phyloP scores from a whole-genome alignment of 306 rosid species.

The Cercis canadensis region DNA sequence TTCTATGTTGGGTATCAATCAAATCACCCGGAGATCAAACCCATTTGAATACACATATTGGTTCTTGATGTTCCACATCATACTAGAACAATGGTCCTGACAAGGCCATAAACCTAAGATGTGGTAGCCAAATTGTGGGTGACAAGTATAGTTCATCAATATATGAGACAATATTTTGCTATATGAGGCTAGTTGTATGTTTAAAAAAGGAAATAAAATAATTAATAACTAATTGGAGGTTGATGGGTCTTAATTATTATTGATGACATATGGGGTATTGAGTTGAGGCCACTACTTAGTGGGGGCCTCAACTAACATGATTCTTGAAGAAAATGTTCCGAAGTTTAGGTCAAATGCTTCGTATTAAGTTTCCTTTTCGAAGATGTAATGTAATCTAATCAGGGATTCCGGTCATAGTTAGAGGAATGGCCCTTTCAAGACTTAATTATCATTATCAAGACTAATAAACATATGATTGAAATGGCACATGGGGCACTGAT shows the following conservation, averaged over 20 bases:
- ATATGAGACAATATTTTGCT: slow-evolving; percentile 42
- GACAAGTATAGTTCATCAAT: slow-evolving; percentile 37
- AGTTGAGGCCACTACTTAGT: slow-evolving; percentile 48
- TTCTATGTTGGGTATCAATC: slow-evolving; percentile 39
- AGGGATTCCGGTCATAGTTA: slow-evolving; percentile 49
- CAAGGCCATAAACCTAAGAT: slow-evolving; percentile 37
- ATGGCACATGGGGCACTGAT: slow-evolving; percentile 48
- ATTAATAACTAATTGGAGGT: slow-evolving; percentile 18
- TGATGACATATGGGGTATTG: slow-evolving; percentile 42
- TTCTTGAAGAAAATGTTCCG: slow-evolving; percentile 43
- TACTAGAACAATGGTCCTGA: slow-evolving; percentile 30
- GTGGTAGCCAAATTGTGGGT: slow-evolving; percentile 49
- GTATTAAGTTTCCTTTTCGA: slow-evolving; percentile 49
- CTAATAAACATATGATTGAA: slow-evolving; percentile 20
- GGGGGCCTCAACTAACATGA: slow-evolving; percentile 63
- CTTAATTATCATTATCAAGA: slow-evolving; percentile 29
- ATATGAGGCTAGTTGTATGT: slow-evolving; percentile 19
- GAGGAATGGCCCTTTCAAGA: slow-evolving; percentile 52
- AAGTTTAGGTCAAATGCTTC: slow-evolving; percentile 45
- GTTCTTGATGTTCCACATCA: slow-evolving; percentile 10
- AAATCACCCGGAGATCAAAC: not conserved
- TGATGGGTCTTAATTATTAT: slow-evolving; percentile 42
- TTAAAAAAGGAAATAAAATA: slow-evolving; percentile 1
- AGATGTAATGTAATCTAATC: slow-evolving; percentile 41
- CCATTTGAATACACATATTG: slow-evolving; percentile 4